Conservation (phyloP, 1,284 basidiomycete species). For the Cryptococcus sp. region DNA sequence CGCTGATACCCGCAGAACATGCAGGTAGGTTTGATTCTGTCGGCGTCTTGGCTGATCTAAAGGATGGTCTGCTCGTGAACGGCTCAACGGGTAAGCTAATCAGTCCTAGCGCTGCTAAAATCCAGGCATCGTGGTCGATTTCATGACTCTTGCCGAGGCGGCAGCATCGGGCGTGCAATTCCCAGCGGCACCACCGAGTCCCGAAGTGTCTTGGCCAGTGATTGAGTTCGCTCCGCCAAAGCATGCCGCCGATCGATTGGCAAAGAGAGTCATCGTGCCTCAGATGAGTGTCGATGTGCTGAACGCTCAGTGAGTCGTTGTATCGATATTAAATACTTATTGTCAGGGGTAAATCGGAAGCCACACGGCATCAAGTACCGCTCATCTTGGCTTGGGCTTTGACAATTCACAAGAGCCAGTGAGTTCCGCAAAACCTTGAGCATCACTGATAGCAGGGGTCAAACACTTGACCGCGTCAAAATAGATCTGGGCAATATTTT, state of each 20-base stretch:
- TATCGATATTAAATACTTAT: neutral
- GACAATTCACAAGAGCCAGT: constrained; percentile 43
- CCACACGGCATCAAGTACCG: constrained; percentile 33
- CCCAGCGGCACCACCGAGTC: constrained; percentile 9
- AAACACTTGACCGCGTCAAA: constrained; percentile 72
- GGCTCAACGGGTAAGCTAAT: constrained; percentile 22
- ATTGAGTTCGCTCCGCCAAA: constrained; percentile 33
- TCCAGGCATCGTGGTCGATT: constrained; percentile 26
- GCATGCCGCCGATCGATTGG: constrained; percentile 11
- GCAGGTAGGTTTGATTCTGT: constrained; percentile 14
- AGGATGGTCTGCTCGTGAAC: constrained; percentile 25
- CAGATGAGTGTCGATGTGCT: constrained; percentile 29
- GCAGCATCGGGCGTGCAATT: constrained; percentile 10
- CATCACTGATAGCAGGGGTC: constrained; percentile 32
- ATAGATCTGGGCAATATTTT: constrained; percentile 74
- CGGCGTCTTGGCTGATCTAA: neutral
- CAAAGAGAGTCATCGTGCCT: constrained; percentile 21
- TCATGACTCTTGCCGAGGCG: constrained; percentile 22
- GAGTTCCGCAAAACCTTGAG: neutral
- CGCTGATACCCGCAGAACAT: constrained; percentile 21
- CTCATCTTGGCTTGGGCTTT: constrained; percentile 41
- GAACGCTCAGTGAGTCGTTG: constrained; percentile 26
- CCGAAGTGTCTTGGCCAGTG: constrained; percentile 25
- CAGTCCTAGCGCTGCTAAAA: neutral
- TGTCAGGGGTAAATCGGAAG: constrained; percentile 23